Evolutionary conservation across 2,329 filamentous ascomycete genomes (phyloP), one percentile per base, ranked within the genome.

Genomic region (Penicillium sp.): DNA sequence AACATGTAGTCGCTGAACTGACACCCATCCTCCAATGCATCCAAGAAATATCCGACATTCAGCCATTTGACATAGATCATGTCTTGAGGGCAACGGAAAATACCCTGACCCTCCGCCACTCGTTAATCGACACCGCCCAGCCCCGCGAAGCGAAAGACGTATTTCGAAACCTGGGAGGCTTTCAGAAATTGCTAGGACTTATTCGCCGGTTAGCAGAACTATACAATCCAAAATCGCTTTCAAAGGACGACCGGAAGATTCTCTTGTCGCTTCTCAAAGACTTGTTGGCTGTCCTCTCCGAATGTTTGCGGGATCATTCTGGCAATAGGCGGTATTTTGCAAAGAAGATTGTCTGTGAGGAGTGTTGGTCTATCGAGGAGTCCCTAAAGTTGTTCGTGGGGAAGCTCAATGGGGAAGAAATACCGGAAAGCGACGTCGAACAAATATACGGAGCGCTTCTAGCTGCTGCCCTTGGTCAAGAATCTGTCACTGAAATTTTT

Each of bases 301-400:
- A 88, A 48, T 85, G 86, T 14, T 81, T 99, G 62, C 83, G 85
- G 54, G 85, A 85, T 47, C 91, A 97, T 71, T 81, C 87, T 47
- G 93, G 92, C 20, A 99, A 97, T 73, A 83, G 87, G 66, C 84
- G 89, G 64, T 97, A 93, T 76, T 97, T 97, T 70, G 83, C 85
- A 58, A 86, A 85, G 63, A 81, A 85, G 62, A 84, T 95, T 28
- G 83, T 89, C 58, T 86, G 84, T 21, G 89, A 87, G 56, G 91
- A 93, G 3, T 96, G 91, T 87, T 81, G 85, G 61, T 83, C 85
- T 7, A 71, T 97, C 55, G 87, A 94, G 66, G 83, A 89, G 67
- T 83, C 83, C 5, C 81, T 74, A 83, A 82, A 60, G 85, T 84
- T 69, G 85, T 86, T 70, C 83, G 88, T 33, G 74, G 85, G 53